Base-by-base conservation (phyloP, 495 filamentous ascomycete genomes). In the Xylaria nigripes region DNA sequence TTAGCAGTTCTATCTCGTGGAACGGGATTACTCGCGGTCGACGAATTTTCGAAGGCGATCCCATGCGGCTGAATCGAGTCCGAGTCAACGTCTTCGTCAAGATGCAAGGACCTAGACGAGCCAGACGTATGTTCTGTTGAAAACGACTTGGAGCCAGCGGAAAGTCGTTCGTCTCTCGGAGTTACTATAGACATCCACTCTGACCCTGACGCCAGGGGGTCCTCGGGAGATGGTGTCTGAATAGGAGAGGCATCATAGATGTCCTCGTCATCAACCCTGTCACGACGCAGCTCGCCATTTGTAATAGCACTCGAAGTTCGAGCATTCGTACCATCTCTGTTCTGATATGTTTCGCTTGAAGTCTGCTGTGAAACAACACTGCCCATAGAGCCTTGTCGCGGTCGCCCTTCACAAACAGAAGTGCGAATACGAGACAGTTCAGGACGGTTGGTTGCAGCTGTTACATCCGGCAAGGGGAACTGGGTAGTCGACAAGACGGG, bases 221-320 rank as follows among this genome's bases (percentile, higher is more conserved):
- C 45, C 23, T 34, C 27, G 16, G 53, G 59, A 3, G 61, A 49
- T 42, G 61, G 76, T 6, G 78, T 73, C n/a, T 70, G 72, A 3
- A 75, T 73, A 1, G 78, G 78, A n/a, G 78, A 79, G 12, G 79
- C 76, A 56, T 79, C 75, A 54, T 81, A 81, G 1, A 81, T 70
- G 43, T 79, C 76, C 10, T 75, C 75, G 16, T 60, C 56, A 27
- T 64, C 55, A 21, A n/a, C 6, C 38, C n/a, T 18, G 19, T 44
- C 51, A 18, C 15, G 52, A 12, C 15, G 56, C 63, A 46, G 41
- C 55, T 22, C 43, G 10, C 15, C 51, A 16, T 18, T 50, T 19
- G 40, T 29, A 46, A 50, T 60, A 19, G 50, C 48, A 50, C 29
- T 61, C 49, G 38, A 52, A 18, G 36, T 24, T 55, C 54, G n/a